Base-by-base conservation (phyloP, 306 rosid genomes). In the Lathyrus aphaca region DNA sequence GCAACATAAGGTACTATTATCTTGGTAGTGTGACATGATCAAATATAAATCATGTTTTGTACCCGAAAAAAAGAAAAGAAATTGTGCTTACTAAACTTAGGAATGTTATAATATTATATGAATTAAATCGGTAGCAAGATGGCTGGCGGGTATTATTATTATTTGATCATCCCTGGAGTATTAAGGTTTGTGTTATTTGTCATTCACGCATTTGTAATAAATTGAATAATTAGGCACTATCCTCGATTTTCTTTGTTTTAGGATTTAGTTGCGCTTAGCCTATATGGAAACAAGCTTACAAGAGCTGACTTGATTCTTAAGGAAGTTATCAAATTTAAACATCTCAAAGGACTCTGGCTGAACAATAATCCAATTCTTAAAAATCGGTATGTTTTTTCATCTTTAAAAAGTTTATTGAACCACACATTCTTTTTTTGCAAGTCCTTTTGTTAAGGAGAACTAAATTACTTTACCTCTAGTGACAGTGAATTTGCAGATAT, bases 311-410 rank as follows among this genome's bases (percentile, higher is more conserved):
- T 77, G 67, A 81, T 90, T 60, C 80, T 82, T 32, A 79, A 48
- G 72, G 98, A 90, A 82, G 86, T 93, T 69, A 69, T 71, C 68
- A 88, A 90, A 75, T 85, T 90, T 66, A 81, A 85, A 68, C 79
- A 79, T 66, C 83, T 93, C 18, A 86, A 79, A 82, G 98, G 96
- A 71, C 81, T 93, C 35, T 93, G 98, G 98, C 79, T 93, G 82
- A 87, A 82, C 80, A 74, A 82, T 78, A 93, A 93, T 69, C 96
- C 85, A 0, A 77, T 82, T 68, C 79, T 83, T 27, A 37, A 61
- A 56, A 81, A 73, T 19, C 21, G 89, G 97, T 93, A 74, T 17
- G 82, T 62, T 42, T 50, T 55, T 10, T 55, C 44, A 38, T 30
- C 11, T 51, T 75, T 29, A 3, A 40, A 43, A 49, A 59, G 15